phyloP scores from a whole-genome alignment of 1,139 yeast species.

The Fermentozyma sake region DNA sequence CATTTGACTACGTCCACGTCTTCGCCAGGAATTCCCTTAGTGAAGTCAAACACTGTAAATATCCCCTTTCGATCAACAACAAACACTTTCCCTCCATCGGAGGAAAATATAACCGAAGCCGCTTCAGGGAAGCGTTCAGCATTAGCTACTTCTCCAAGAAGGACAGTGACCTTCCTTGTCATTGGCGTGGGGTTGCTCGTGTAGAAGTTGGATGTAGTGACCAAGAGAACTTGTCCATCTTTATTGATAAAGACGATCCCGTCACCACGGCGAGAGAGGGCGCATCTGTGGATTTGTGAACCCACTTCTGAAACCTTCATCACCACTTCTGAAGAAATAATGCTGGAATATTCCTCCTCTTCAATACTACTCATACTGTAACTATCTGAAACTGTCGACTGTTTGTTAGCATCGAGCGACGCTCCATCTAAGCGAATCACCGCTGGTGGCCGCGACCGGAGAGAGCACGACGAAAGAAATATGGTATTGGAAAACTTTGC shows the following conservation, averaged over 20 bases:
- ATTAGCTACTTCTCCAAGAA: constrained; percentile 73
- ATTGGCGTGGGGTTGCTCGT: constrained; percentile 14
- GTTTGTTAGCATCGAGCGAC: constrained; percentile 20
- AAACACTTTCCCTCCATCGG: constrained; percentile 76
- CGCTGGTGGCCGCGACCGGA: constrained; percentile 34
- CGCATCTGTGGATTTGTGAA: constrained; percentile 64
- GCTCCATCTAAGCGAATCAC: constrained; percentile 36
- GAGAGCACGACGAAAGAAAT: constrained; percentile 34
- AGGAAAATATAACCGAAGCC: constrained; percentile 70
- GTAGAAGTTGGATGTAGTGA: constrained; percentile 57
- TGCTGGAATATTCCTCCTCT: constrained; percentile 15
- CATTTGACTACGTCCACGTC: constrained; percentile 78
- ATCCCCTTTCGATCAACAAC: constrained; percentile 78
- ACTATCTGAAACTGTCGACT: constrained; percentile 7
- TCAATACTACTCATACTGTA: constrained; percentile 14
- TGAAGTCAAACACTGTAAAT: constrained; percentile 76
- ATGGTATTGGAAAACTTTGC: constrained; percentile 30
- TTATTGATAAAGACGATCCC: constrained; percentile 77
- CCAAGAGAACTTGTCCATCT: constrained; percentile 69
- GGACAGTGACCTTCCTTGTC: constrained; percentile 51
- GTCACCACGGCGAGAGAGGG: constrained; percentile 82
- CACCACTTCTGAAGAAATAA: constrained; percentile 30
- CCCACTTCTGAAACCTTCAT: constrained; percentile 76
- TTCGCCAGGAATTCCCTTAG: constrained; percentile 74
- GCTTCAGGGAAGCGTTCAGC: constrained; percentile 67